Evolutionary conservation across 805 yeast genomes (phyloP), one percentile per base, ranked within the genome.

Genomic region (Wickerhamomyces alni): DNA sequence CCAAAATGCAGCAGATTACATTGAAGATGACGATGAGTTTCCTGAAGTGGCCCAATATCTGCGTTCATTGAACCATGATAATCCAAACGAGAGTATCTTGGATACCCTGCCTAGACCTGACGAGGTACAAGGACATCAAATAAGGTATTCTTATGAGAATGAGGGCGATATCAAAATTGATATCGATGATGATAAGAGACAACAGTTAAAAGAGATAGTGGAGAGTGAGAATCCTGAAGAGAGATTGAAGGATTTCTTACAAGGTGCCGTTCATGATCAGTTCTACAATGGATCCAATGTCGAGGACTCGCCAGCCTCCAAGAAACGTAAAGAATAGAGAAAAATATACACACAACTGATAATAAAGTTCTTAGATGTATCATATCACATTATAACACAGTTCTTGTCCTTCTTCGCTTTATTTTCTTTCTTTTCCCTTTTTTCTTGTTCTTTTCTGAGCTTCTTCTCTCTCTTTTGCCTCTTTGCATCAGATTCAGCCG

Each of bases 1-100:
- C 4, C 72, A 75, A 52, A 88, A 91, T 2, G 69, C 96, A 1
- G 72, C 77, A 10, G 78, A 80, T 41, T 82, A 75, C 57, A 78
- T 85, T 30, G 86, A 80, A 53, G 95, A 87, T 47, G 96, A 88
- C 33, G 87, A 74, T 17, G 97, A 91, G 47, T 82, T 72, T 48
- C 89, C 93, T 2, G 95, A 87, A 29, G 64, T 91, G 12, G 78
- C 78, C 9, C 69, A 66, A 27, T 93, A 83, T 53, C 65, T 89
- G 50, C 67, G 65, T 35, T 48, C 69, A 0, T 62, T 75, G 46
- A 57, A 42, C 27, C 63, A 48, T 39, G 61, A 47, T 62, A 48
- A 60, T 11, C 50, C 59, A 21, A 46, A 48, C 19, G 55, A 48
- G 24, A 36, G 29, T 6, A 32, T 42, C 2, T 35, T 46, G 28